These are phyloP conservation scores for Suhomyces sp. DNA, from an alignment of 805 yeast species.

Conservation along the genomic window DNA sequence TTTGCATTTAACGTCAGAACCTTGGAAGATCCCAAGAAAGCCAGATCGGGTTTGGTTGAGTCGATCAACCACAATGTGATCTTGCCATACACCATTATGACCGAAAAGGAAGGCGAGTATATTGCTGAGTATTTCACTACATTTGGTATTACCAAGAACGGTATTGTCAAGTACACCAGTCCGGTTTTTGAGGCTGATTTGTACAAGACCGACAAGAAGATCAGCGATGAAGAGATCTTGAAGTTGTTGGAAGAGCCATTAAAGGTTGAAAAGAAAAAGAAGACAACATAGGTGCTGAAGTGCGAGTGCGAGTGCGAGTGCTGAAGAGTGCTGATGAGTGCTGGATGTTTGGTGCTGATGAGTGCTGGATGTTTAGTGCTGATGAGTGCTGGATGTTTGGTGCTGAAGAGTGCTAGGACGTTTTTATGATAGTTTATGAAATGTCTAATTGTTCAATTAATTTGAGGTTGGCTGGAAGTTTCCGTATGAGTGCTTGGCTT, in stretches of 20 bases:
- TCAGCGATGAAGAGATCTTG: conserved; percentile 49
- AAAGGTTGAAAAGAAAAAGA: conserved; percentile 46
- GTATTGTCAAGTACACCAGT: conserved; percentile 60
- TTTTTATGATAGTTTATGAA: no score
- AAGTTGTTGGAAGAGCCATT: conserved; percentile 50
- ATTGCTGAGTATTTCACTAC: conserved; percentile 76
- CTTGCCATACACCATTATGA: conserved; percentile 63
- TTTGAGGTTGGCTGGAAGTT: no score
- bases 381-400: no score
- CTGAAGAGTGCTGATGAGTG: no score
- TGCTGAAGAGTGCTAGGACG: no score
- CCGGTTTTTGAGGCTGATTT: conserved; percentile 48
- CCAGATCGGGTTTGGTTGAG: conserved; percentile 72
- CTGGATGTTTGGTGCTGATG: no score
- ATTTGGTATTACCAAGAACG: conserved; percentile 70
- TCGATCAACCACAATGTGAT: conserved; percentile 64
- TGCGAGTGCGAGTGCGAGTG: no score
- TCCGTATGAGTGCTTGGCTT: no score
- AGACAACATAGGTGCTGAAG: no score
- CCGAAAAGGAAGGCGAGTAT: conserved; percentile 62
- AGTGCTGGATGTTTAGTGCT: no score
- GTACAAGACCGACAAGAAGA: conserved; percentile 54
- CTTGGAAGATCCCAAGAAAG: conserved; percentile 65
- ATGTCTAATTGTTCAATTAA: no score
- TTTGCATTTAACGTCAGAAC: conserved; percentile 70